Percentiles rank a stretch among this genome's conserved stretches.
These are phyloP conservation scores for Glaciozyma martinii DNA, from an alignment of 768 basidiomycete genomes.

Conservation along the genomic window DNA sequence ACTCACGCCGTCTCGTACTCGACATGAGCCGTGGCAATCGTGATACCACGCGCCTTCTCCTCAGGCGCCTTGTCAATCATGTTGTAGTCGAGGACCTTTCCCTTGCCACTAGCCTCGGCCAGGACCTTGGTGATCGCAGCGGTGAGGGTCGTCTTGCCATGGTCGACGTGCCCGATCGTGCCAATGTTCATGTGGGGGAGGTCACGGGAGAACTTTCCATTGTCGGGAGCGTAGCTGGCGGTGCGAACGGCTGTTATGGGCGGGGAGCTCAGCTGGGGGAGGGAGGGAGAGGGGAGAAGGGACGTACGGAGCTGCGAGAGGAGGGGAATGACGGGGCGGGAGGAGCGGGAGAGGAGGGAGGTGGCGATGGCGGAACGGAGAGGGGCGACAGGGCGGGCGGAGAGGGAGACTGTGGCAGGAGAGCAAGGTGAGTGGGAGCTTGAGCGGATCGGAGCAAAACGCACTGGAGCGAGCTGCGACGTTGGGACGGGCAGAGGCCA, in stretches of 20 bases:
- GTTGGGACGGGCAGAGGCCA: background rate
- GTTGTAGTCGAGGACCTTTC: conserved; percentile 83
- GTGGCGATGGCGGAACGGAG: conserved; percentile 7
- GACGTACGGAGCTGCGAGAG: conserved; percentile 8
- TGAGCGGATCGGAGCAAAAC: background rate
- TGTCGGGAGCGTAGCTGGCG: conserved; percentile 33
- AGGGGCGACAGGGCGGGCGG: conserved; percentile 13
- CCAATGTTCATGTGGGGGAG: conserved; percentile 80
- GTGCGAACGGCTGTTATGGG: background rate
- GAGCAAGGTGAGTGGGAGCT: background rate
- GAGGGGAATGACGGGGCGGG: background rate
- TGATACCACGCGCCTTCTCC: conserved; percentile 98
- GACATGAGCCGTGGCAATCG: conserved; percentile 96
- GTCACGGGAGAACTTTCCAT: conserved; percentile 34
- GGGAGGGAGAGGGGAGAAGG: background rate
- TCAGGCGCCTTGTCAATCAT: conserved; percentile 99
- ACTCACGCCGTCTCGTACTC: conserved; percentile 76
- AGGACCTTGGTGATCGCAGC: conserved; percentile 93
- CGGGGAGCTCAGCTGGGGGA: conserved; percentile 5
- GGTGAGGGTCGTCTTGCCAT: conserved; percentile 95
- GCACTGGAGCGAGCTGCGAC: background rate
- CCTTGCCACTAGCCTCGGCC: conserved; percentile 53
- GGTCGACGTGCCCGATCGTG: conserved; percentile 38
- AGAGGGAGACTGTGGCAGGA: conserved; percentile 18
- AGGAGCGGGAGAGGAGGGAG: conserved; percentile 14